Evolutionary conservation across 768 basidiomycete genomes (phyloP), one percentile per base, ranked within the genome.

Genomic region (Tricholoma flavovirens): DNA sequence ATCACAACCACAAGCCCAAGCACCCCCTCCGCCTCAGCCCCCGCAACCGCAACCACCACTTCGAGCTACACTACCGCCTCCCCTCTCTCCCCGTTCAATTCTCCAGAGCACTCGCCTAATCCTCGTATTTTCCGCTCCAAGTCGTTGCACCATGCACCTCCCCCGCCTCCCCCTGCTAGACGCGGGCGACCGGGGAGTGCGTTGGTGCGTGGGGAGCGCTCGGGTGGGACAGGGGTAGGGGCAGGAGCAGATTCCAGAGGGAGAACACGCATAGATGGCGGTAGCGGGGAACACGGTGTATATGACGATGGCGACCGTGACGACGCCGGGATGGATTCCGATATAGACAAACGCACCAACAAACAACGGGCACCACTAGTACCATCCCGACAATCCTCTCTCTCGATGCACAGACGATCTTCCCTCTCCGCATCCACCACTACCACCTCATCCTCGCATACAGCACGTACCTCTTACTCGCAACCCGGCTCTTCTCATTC

Each of bases 161-260:
- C 75, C 0, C 60, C 66, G 2, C 62, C 71, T 1, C 83, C 80
- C 0, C 80, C 80, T 1, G 67, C 74, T 5, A 72, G 79, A 8
- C 71, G 80, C 9, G 77, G 73, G 46, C 75, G 87, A 1, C 87
- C 86, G 0, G 86, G 87, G 62, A 88, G 86, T 61, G 75, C 83
- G 43, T 86, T 87, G 59, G 60, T 84, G 3, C 57, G 67, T 62
- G 36, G 63, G 60, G 49, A 48, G 8, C 19, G 61, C 19, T 55
- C 51, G 5, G 40, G 52, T 17, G 40, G n/a, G 24, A 26, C 24
- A 2, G 24, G 24, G 3, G 24, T 8, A 8, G 30, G 30, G 7
- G 30, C 30, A 40, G 19, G 45, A 22, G 56, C 32, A 15, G 55
- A 49, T 17, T n/a, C n/a, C n/a, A n/a, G 24, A 26, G 24, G 3